Base-by-base conservation (phyloP, 2,329 filamentous ascomycete species). In the Talaromyces rugulosus region DNA sequence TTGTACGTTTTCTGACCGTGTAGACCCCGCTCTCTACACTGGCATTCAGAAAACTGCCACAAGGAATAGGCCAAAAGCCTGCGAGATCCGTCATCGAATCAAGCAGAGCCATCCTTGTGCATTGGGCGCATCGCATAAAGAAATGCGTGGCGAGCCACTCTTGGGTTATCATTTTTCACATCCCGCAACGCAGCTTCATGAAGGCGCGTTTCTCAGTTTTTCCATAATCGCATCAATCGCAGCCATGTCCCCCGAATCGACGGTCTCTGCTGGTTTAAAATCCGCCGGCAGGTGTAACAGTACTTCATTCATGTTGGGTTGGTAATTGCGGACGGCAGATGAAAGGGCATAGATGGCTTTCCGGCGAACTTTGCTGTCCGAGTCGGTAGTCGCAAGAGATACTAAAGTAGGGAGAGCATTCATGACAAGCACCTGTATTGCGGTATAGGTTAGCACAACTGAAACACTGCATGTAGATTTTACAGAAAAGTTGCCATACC, bases 321-420 rank as follows among this genome's bases (percentile, higher is more conserved):
- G 94, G 75, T 91, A 96, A 76, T 99, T 99, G 73, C 95, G 84
- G 60, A 91, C 85, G 5, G 87, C 89, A 14, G 89, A 94, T 73
- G 92, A 96, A 55, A 99, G 83, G 12, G 94, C 95, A 71, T 92
- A 93, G 33, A 96, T 82, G 14, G 93, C 92, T 83, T 97, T 99
- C 75, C 90, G 88, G 67, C 93, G 84, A 57, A 92, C 90, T 9
- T 83, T 81, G 62, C 82, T 78, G 59, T 84, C 79, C 66, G 88
- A 80, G 62, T 86, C 87, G 51, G 85, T 81, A 36, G 82, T 79
- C 5, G 86, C 83, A 65, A 96, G 73, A 56, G 82, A 80, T 8
- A 92, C 87, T 27, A 99, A 83, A 34, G 78, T 83, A 42, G 88
- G 85, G 33, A 97, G 80, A 3, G 88, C 91, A 34, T 89, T 90